Percentiles rank a stretch among this genome's conserved stretches.
These are phyloP conservation scores for Penicillium salamii DNA, from an alignment of 495 filamentous ascomycete genomes.

Conservation along the genomic window DNA sequence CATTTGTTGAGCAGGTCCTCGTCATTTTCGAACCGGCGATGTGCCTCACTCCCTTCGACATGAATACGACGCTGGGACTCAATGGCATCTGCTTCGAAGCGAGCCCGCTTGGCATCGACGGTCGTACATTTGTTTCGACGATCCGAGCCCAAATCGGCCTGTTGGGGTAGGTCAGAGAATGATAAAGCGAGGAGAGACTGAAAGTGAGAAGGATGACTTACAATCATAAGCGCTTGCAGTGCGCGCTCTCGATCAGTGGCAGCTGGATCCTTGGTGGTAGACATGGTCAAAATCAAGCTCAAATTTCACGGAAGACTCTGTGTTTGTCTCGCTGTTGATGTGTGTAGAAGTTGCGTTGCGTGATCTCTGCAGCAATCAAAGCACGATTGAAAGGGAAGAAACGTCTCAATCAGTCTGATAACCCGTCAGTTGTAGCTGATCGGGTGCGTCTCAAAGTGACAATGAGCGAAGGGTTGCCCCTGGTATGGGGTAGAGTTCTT, in stretches of 20 bases:
- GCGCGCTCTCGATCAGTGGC: background rate
- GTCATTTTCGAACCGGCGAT: constrained; percentile 17
- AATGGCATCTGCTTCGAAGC: background rate
- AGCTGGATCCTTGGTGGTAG: too few relatives aligned
- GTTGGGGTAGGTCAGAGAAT: background rate
- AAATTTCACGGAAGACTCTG: too few relatives aligned
- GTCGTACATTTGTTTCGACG: constrained; percentile 35
- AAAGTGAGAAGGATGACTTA: background rate
- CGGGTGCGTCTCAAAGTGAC: too few relatives aligned
- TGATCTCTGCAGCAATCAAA: too few relatives aligned
- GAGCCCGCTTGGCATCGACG: constrained; percentile 8
- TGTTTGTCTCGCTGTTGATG: too few relatives aligned
- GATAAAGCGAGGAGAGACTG: background rate
- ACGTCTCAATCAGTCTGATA: too few relatives aligned
- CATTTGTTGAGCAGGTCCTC: constrained; percentile 22
- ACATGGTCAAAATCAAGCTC: too few relatives aligned
- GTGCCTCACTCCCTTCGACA: constrained; percentile 18
- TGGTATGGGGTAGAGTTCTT: too few relatives aligned
- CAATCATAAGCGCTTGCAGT: background rate
- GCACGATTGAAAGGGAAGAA: too few relatives aligned
- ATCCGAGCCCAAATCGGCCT: constrained; percentile 36
- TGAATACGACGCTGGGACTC: constrained; percentile 18
- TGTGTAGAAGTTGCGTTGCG: too few relatives aligned
- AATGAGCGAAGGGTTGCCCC: too few relatives aligned
- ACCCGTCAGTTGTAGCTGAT: too few relatives aligned